A percentile compares a stretch with the other conserved stretches of the same genome.
These are phyloP conservation scores for Chlamydomonas reinhardtii DNA, from an alignment of 163 green algal species.

Conservation along the genomic window DNA sequence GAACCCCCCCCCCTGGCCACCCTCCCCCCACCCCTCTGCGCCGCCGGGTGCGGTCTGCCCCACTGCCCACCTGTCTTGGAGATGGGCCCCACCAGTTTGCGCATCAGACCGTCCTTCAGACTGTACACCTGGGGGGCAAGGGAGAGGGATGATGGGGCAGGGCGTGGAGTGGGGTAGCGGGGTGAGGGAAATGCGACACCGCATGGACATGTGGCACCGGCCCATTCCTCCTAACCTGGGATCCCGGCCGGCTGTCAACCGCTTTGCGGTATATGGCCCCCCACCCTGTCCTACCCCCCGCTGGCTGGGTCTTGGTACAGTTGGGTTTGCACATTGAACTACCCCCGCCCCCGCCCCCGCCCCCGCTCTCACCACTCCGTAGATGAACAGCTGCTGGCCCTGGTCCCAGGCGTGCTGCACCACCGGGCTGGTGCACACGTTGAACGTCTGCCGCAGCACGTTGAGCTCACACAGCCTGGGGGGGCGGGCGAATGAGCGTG, in stretches of 20 bases:
- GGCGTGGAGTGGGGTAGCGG: neutral
- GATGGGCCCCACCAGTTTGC: conserved; percentile 55
- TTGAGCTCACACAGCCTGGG: conserved; percentile 87
- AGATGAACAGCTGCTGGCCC: conserved; percentile 78
- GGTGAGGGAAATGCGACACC: too few species aligned
- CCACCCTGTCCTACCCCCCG: too few species aligned
- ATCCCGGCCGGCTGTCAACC: too few species aligned
- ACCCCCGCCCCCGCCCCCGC: neutral
- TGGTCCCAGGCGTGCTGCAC: conserved; percentile 85
- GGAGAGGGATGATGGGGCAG: too few species aligned
- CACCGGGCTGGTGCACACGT: conserved; percentile 82
- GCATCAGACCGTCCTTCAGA: conserved; percentile 69
- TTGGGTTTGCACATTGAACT: too few species aligned
- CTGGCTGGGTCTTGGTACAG: too few species aligned
- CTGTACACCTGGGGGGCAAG: conserved; percentile 68
- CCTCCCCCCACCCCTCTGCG: too few species aligned
- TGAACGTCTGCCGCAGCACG: conserved; percentile 83
- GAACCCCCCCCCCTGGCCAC: too few species aligned
- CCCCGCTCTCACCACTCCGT: conserved; percentile 75
- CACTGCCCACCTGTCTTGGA: conserved; percentile 5
- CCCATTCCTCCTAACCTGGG: too few species aligned
- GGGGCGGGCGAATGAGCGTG: neutral
- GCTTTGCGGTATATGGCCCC: too few species aligned
- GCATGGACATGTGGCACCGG: too few species aligned
- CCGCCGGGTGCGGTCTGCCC: too few species aligned